Evolutionary conservation across 495 filamentous ascomycete genomes (phyloP).

Genomic region (Terfezia claveryi): DNA sequence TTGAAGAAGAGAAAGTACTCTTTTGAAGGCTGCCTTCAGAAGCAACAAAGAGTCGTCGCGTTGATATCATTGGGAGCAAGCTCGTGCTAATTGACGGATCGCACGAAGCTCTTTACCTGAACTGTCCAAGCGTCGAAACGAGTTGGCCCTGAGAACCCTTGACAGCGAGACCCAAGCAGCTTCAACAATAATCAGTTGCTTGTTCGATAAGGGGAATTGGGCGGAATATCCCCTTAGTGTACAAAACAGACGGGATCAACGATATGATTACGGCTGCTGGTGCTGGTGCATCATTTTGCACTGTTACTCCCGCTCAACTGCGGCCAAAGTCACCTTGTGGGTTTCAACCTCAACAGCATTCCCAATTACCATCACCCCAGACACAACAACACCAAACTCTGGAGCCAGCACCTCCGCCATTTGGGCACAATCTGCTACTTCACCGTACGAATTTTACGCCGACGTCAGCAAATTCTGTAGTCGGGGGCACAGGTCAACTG

Average conservation of each 20-base stretch:
- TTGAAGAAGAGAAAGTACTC: no score
- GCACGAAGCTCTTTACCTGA: no score
- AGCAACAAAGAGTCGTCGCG: no score
- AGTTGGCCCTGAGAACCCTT: no score
- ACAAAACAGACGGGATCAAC: neutral
- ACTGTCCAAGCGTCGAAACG: no score
- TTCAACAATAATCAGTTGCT: neutral
- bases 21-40: no score
- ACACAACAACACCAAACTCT: neutral
- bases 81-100: no score
- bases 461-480: slow-evolving; percentile 1
- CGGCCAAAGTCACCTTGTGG: slow-evolving; percentile 12
- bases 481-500: slow-evolving; percentile 2
- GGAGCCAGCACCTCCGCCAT: slow-evolving; percentile 4
- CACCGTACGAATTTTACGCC: neutral
- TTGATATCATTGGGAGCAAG: no score
- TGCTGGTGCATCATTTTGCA: slow-evolving; percentile 15
- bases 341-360: neutral
- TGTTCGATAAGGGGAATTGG: neutral
- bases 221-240: neutral
- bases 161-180: no score
- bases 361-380: neutral
- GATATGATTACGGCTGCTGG: slow-evolving; percentile 17
- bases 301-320: slow-evolving; percentile 14
- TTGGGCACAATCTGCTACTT: slow-evolving; percentile 7